Evolutionary conservation across 371 early-diverging fungal species (phyloP).

Genomic region (Rhizopus microsporus): DNA sequence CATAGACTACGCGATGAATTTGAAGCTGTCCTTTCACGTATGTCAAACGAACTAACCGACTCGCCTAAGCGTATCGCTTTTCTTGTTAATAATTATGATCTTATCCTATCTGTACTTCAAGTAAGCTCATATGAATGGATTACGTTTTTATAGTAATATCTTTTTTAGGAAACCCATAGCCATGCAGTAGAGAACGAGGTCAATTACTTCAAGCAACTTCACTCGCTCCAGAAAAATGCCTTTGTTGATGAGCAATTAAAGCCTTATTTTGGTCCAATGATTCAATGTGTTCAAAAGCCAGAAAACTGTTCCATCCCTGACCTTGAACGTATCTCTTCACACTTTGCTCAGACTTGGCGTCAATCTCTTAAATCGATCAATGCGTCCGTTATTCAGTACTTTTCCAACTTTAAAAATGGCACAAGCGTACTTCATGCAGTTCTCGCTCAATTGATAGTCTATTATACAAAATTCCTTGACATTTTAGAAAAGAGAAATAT

Average conservation of each 20-base stretch:
- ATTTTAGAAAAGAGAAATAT: slow-evolving; percentile 69
- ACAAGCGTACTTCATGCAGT: slow-evolving; percentile 85
- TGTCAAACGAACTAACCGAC: slow-evolving; percentile 75
- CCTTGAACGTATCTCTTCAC: slow-evolving; percentile 66
- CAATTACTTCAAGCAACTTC: slow-evolving; percentile 67
- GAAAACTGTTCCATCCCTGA: slow-evolving; percentile 43
- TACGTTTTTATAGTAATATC: background rate
- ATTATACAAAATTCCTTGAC: slow-evolving; percentile 83
- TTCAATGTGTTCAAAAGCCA: slow-evolving; percentile 70
- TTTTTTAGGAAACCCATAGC: slow-evolving; percentile 63
- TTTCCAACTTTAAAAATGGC: slow-evolving; percentile 92
- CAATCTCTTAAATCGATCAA: slow-evolving; percentile 74
- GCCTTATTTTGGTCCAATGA: slow-evolving; percentile 75
- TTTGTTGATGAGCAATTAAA: slow-evolving; percentile 88
- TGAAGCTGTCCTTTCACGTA: slow-evolving; percentile 66
- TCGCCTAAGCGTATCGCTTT: slow-evolving; percentile 72
- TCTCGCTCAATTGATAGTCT: slow-evolving; percentile 81
- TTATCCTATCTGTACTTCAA: slow-evolving; percentile 75
- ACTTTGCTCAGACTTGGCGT: slow-evolving; percentile 84
- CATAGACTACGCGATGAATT: slow-evolving; percentile 78
- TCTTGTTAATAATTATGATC: slow-evolving; percentile 90
- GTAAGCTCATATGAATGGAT: slow-evolving; percentile 13
- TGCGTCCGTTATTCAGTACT: slow-evolving; percentile 80
- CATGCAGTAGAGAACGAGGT: slow-evolving; percentile 71
- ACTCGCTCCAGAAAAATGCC: slow-evolving; percentile 70